phyloP scores from a whole-genome alignment of 2,329 filamentous ascomycete genomes.

The Colletotrichum theobromicola region DNA sequence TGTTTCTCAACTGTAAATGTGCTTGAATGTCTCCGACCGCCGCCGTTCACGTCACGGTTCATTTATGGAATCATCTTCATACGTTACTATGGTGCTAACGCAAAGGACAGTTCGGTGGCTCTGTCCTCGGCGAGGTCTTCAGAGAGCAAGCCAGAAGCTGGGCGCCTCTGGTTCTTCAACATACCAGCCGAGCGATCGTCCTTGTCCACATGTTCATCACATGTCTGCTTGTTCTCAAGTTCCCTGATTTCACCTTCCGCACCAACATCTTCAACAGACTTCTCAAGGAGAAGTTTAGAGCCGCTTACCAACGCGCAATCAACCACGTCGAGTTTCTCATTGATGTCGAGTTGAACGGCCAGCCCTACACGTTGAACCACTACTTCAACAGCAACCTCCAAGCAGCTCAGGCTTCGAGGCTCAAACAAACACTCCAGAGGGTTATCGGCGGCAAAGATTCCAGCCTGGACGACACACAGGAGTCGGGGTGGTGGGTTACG shows the following conservation, averaged over 20 bases:
- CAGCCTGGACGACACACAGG: neutral
- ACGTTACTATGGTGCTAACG: neutral
- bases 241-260: conserved; percentile 47
- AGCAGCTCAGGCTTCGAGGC: conserved; percentile 22
- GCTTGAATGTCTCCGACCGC: neutral
- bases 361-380: conserved; percentile 55
- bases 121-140: conserved; percentile 51
- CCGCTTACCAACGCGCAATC: conserved; percentile 52
- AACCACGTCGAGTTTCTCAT: conserved; percentile 57
- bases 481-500: neutral
- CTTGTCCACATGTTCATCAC: conserved; percentile 59
- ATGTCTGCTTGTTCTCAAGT: conserved; percentile 44
- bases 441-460: neutral
- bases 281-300: conserved; percentile 49
- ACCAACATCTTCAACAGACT: conserved; percentile 44
- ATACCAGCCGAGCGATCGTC: conserved; percentile 56
- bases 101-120: conserved; percentile 35
- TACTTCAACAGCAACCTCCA: conserved; percentile 51
- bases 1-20: neutral
- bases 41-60: neutral
- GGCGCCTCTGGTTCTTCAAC: conserved; percentile 49
- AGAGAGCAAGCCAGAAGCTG: conserved; percentile 61
- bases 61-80: neutral
- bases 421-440: neutral
- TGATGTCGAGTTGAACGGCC: conserved; percentile 50